Evolutionary conservation across 163 green algal genomes (phyloP).

Genomic region (Prototheca cutis): DNA sequence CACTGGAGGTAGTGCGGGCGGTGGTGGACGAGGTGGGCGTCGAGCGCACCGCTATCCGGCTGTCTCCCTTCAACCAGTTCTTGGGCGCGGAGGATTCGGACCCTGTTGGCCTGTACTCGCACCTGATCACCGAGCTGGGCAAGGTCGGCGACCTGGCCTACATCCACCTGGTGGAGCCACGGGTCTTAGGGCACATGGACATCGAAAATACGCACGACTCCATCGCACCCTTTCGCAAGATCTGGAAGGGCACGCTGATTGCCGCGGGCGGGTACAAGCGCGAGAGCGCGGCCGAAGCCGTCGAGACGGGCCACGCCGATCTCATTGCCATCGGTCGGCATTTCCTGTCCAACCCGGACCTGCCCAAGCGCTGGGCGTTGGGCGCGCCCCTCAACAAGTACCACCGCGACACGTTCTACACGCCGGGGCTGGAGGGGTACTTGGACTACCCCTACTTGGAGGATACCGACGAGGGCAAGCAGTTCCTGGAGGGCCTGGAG

Average conservation of each 20-base stretch:
- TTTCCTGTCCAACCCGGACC: slow-evolving; percentile 60
- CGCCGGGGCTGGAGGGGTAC: slow-evolving; percentile 48
- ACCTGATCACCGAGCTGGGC: slow-evolving; percentile 60
- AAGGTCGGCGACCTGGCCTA: slow-evolving; percentile 43
- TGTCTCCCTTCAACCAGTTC: slow-evolving; percentile 57
- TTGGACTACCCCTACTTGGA: slow-evolving; percentile 69
- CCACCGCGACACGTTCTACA: slow-evolving; percentile 57
- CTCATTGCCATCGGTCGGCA: slow-evolving; percentile 10
- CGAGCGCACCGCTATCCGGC: slow-evolving; percentile 49
- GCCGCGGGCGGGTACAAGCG: slow-evolving; percentile 47
- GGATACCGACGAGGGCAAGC: slow-evolving; percentile 13
- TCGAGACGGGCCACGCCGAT: slow-evolving; percentile 17
- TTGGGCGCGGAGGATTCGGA: slow-evolving; percentile 34
- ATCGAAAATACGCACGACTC: slow-evolving; percentile 10
- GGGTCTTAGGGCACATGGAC: slow-evolving; percentile 15
- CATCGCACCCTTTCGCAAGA: slow-evolving; percentile 49
- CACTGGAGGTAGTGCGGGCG: slow-evolving; percentile 50
- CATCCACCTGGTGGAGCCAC: slow-evolving; percentile 58
- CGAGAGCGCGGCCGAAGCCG: slow-evolving; percentile 27
- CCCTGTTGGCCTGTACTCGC: slow-evolving; percentile 26
- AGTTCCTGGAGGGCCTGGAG: neutral
- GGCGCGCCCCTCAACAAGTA: slow-evolving; percentile 57
- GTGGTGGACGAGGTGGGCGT: slow-evolving; percentile 46
- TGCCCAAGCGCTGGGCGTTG: slow-evolving; percentile 49
- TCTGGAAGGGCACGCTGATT: slow-evolving; percentile 53